These are phyloP conservation scores for Geotrichum histeridarum DNA, from an alignment of 1,139 yeast species.

Conservation along the genomic window DNA sequence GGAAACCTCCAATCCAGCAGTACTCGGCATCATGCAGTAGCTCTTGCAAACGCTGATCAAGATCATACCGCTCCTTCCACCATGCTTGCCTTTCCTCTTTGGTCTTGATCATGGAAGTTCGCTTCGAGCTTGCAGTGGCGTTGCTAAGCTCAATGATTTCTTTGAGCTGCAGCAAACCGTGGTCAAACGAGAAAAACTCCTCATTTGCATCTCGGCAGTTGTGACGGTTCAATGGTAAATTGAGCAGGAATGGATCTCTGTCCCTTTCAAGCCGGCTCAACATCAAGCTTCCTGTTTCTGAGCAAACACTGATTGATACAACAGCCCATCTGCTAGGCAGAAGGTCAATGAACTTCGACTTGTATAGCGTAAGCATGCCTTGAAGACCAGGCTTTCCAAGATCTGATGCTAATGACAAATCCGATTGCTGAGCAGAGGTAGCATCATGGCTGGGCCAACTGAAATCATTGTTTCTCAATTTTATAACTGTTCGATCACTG, in stretches of 20 bases:
- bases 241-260: slow-evolving; percentile 45
- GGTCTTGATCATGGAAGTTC: slow-evolving; percentile 41
- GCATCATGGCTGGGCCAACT: slow-evolving; percentile 17
- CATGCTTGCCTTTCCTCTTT: slow-evolving; percentile 62
- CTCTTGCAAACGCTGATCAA: slow-evolving; percentile 54
- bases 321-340: slow-evolving; percentile 46
- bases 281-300: slow-evolving; percentile 53
- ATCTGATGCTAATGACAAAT: neutral
- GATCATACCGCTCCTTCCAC: slow-evolving; percentile 67
- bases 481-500: slow-evolving; percentile 16
- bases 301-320: slow-evolving; percentile 59
- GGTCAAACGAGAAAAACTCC: slow-evolving; percentile 43
- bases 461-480: slow-evolving; percentile 11
- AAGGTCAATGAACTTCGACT: slow-evolving; percentile 7
- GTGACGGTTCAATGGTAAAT: slow-evolving; percentile 57
- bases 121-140: slow-evolving; percentile 45
- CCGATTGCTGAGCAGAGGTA: neutral
- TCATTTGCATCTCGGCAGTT: slow-evolving; percentile 46
- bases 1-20: slow-evolving; percentile 79
- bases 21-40: slow-evolving; percentile 58
- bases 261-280: slow-evolving; percentile 45
- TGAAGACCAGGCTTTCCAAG: neutral
- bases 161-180: slow-evolving; percentile 45
- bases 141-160: slow-evolving; percentile 58
- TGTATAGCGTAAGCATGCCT: neutral